Evolutionary conservation across 345 rosid genomes (phyloP).

Genomic region (Raphanus raphanistrum): DNA sequence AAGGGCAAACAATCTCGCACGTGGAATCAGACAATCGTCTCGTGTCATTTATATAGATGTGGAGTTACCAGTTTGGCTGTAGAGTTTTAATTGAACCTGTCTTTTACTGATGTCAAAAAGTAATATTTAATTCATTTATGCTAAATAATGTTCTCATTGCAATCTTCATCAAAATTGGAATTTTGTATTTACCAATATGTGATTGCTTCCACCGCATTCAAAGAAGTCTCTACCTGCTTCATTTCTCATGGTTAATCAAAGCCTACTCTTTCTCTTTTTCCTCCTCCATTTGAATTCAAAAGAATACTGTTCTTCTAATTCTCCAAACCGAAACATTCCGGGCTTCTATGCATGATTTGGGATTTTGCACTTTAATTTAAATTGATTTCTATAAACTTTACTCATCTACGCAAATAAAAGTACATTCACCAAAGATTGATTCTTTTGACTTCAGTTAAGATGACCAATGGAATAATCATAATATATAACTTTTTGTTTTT

Average conservation of each 20-base stretch:
- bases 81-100: too few relatives aligned
- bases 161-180: slow-evolving; percentile 43
- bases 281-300: slow-evolving; percentile 32
- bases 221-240: slow-evolving; percentile 39
- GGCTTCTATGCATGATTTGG: not conserved
- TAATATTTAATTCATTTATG: slow-evolving; percentile 11
- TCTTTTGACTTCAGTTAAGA: not conserved
- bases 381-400: not conserved
- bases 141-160: slow-evolving; percentile 37
- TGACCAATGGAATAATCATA: not conserved
- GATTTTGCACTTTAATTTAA: not conserved
- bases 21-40: too few relatives aligned
- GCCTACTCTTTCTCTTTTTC: slow-evolving; percentile 17
- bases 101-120: too few relatives aligned
- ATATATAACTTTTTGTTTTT: not conserved
- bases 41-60: too few relatives aligned
- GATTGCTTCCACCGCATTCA: slow-evolving; percentile 37
- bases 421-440: not conserved
- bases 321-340: slow-evolving; percentile 4
- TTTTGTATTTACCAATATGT: slow-evolving; percentile 32
- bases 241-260: slow-evolving; percentile 32
- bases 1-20: too few relatives aligned
- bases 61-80: too few relatives aligned
- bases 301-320: slow-evolving; percentile 12
- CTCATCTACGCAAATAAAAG: not conserved